Conservation (phyloP, 352 stramenopile species). For the Pythium monospermum region DNA sequence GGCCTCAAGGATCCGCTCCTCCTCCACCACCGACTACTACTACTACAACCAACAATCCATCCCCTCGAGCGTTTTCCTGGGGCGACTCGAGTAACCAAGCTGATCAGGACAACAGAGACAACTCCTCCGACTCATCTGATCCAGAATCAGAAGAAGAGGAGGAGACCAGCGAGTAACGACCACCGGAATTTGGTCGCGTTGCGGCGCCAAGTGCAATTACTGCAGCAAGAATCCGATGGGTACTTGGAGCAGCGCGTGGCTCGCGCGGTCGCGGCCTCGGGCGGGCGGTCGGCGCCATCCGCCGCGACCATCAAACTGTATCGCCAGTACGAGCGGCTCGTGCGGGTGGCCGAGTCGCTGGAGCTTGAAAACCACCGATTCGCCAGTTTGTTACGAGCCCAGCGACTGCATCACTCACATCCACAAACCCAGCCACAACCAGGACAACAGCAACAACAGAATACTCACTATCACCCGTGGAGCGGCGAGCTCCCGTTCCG, state of each 20-base stretch:
- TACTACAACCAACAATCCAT: no score
- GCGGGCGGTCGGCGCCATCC: constrained; percentile 3
- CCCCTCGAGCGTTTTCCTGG: no score
- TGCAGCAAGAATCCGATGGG: constrained; percentile 12
- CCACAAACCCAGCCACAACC: no score
- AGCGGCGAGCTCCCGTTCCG: no score
- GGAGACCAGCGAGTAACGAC: not conserved
- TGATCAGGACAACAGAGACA: no score
- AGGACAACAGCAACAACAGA: no score
- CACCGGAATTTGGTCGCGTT: not conserved
- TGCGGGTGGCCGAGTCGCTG: constrained; percentile 6
- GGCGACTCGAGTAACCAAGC: no score
- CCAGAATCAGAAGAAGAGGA: no score
- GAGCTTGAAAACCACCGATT: constrained; percentile 8
- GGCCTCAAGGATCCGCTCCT: not conserved
- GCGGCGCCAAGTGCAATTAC: constrained; percentile 7
- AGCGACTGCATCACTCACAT: not conserved
- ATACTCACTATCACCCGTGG: no score
- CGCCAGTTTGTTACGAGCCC: not conserved
- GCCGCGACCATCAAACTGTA: constrained; percentile 16
- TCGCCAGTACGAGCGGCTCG: constrained; percentile 11
- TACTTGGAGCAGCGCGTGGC: constrained; percentile 11
- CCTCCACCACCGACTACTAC: not conserved
- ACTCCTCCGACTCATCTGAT: no score
- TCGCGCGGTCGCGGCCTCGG: constrained; percentile 1